phyloP scores from a whole-genome alignment of 2,329 filamentous ascomycete genomes.

The Xylariaceae sp. region DNA sequence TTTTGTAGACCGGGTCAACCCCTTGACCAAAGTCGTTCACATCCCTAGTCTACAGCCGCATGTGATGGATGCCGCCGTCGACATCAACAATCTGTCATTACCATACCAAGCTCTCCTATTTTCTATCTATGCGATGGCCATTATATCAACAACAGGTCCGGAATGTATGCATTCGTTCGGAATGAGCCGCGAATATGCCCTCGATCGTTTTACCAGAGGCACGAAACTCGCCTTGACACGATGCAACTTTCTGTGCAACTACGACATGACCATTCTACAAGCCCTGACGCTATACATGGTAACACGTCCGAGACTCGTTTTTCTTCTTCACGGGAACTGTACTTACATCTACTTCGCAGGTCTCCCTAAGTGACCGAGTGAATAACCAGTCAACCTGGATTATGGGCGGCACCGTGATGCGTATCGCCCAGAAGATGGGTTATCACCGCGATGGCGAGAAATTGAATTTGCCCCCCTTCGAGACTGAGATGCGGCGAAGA shows the following conservation, averaged over 20 bases:
- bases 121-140: constrained; percentile 42
- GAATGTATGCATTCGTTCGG: constrained; percentile 32
- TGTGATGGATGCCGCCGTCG: constrained; percentile 41
- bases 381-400: constrained; percentile 27
- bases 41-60: constrained; percentile 44
- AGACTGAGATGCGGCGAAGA: constrained; percentile 39
- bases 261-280: constrained; percentile 34
- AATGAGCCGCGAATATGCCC: constrained; percentile 14
- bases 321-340: background rate
- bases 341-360: constrained; percentile 9
- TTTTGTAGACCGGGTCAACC: constrained; percentile 51
- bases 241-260: constrained; percentile 31
- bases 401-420: constrained; percentile 34
- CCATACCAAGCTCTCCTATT: constrained; percentile 40
- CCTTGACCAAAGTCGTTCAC: constrained; percentile 52
- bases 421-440: constrained; percentile 39
- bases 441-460: constrained; percentile 35
- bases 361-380: constrained; percentile 12
- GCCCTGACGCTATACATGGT: constrained; percentile 30
- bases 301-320: background rate
- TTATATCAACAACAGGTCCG: constrained; percentile 36
- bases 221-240: constrained; percentile 20
- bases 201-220: constrained; percentile 19
- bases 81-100: constrained; percentile 36
- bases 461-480: constrained; percentile 35